Evolutionary conservation across 2,329 filamentous ascomycete species (phyloP).

Genomic region (Gnomoniopsis sp.): DNA sequence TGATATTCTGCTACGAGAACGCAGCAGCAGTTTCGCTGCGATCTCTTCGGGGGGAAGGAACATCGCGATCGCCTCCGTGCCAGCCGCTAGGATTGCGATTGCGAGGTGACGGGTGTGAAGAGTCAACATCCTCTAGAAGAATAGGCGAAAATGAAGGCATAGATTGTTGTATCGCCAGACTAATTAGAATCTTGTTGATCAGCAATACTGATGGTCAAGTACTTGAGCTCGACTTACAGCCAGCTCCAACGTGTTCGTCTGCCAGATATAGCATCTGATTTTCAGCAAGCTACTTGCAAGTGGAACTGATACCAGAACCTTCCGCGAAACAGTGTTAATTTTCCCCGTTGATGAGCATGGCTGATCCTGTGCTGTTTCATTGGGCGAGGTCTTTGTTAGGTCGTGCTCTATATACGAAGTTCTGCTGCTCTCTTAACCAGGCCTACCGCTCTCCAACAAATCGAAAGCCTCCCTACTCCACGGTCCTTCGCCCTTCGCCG

Average conservation of each 20-base stretch:
- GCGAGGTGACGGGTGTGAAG: neutral
- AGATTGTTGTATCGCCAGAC: neutral
- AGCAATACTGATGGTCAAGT: neutral
- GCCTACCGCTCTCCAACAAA: constrained; percentile 59
- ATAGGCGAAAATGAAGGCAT: too few relatives aligned
- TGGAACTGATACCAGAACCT: too few relatives aligned
- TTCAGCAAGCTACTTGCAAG: neutral
- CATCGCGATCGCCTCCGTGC: neutral
- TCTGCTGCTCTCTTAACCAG: constrained; percentile 26
- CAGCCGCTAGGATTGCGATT: neutral
- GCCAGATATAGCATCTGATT: neutral
- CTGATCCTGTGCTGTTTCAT: too few relatives aligned
- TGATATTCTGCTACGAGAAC: constrained; percentile 3
- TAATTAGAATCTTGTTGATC: neutral
- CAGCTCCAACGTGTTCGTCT: neutral
- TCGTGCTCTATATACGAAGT: neutral
- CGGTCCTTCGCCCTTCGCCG: constrained; percentile 52
- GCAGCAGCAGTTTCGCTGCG: neutral
- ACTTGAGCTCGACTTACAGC: neutral
- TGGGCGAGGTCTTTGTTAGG: too few relatives aligned
- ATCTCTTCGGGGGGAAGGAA: neutral
- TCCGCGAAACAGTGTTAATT: neutral
- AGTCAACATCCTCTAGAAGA: too few relatives aligned
- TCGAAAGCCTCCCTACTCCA: constrained; percentile 70
- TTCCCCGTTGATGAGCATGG: too few relatives aligned